Conservation (phyloP, 2,329 filamentous ascomycete genomes). For the Cladophialophora psammophila region DNA sequence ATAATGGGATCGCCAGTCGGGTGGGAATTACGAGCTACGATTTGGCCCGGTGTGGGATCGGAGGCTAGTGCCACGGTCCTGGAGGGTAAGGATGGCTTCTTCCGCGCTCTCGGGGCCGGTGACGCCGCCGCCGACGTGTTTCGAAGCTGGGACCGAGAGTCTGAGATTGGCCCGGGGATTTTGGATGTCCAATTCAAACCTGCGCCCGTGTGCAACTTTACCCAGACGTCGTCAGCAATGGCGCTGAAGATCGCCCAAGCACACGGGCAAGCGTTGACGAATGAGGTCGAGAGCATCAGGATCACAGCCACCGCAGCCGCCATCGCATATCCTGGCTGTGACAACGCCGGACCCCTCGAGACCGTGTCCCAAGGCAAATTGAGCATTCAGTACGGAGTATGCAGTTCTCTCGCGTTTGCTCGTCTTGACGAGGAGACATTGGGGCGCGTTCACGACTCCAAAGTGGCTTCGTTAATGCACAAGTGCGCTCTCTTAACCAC, state of each 20-base stretch:
- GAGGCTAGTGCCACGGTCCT: too few species aligned
- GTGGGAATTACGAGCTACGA: constrained; percentile 15
- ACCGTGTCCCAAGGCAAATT: constrained; percentile 16
- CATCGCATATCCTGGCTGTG: constrained; percentile 19
- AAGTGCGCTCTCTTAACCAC: neutral
- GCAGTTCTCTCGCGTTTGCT: constrained; percentile 6
- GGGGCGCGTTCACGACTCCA: neutral
- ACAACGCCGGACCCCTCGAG: constrained; percentile 12
- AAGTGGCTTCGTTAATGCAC: neutral
- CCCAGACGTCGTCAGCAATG: constrained; percentile 3
- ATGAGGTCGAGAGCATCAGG: constrained; percentile 8
- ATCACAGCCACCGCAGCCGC: constrained; percentile 17
- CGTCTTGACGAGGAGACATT: constrained; percentile 14
- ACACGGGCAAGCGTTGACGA: neutral
- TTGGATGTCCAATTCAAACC: constrained; percentile 18
- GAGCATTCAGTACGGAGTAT: constrained; percentile 23
- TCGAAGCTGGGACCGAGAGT: constrained; percentile 5
- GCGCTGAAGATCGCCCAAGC: constrained; percentile 13
- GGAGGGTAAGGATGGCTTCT: constrained; percentile 20
- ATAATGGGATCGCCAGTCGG: constrained; percentile 16
- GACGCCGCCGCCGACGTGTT: neutral
- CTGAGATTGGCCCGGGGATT: constrained; percentile 2
- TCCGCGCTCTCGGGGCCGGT: constrained; percentile 2
- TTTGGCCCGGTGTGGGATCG: constrained; percentile 4
- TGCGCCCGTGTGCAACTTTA: constrained; percentile 18